Evolutionary conservation across 2,329 filamentous ascomycete species (phyloP), one percentile per base, ranked within the genome.

Genomic region (Penicillium sp.): DNA sequence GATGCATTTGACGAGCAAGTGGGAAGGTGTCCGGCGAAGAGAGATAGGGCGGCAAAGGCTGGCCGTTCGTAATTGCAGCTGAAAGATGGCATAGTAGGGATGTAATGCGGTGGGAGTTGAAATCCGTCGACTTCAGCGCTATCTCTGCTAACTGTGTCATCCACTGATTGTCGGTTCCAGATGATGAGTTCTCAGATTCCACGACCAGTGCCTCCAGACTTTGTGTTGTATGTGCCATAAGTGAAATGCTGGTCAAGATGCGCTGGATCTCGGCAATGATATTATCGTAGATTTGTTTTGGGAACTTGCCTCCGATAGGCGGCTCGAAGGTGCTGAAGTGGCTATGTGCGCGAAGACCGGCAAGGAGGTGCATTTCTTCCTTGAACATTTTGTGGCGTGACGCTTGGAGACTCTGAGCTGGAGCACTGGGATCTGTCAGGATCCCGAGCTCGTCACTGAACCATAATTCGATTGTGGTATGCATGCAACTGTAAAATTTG

Each of bases 261-360:
- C 62, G 58, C 48, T 80, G 75, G 10, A 86, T 78, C 29, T 81
- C 77, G 1, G 72, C 73, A 49, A 88, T 84, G 55, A 89, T 83
- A 45, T 78, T 76, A 48, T 86, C 79, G 71, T 90, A 90, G 5
- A 80, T 78, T 43, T 81, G 72, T 21, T 78, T 79, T 0, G 88
- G 88, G 60, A 90, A 92, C 50, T 81, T 83, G 21, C 88, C 88
- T 13, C 88, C 88, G n/a, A 92, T 80, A 0, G 83, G 83, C 0
- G 87, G 83, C 62, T 92, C 88, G 75, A 82, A 92, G 41, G 79
- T 81, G 41, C 87, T 81, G 68, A 88, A 89, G 5, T 78, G 78
- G 8, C 83, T 80, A 64, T 89, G 84, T 61, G 79, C 77, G 41
- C 83, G 79, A 39, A 91, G 72, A 0, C 80, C 82, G 8, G 83